Conservation (phyloP, 2,329 filamentous ascomycete species). For the Penicillium sp. region DNA sequence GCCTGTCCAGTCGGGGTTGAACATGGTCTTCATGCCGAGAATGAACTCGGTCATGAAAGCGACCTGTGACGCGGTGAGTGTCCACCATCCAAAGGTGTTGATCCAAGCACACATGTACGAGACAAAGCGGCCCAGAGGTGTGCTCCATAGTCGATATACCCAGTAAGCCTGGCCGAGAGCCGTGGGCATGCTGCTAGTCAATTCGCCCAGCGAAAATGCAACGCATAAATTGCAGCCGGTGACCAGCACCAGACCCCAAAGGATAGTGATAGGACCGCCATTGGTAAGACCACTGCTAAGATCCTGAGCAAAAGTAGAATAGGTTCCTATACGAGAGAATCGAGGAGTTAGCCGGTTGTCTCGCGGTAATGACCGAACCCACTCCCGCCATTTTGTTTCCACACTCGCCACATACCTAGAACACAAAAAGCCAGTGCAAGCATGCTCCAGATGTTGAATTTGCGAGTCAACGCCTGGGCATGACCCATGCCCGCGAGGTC, state of each 20-base stretch:
- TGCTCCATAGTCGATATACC: conserved; percentile 51
- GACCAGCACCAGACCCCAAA: conserved; percentile 61
- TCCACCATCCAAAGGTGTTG: conserved; percentile 64
- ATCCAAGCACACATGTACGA: conserved; percentile 65
- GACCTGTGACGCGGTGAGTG: conserved; percentile 58
- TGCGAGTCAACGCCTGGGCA: conserved; percentile 48
- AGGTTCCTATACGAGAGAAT: conserved; percentile 48
- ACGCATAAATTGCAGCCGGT: conserved; percentile 58
- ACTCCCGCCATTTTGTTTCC: not conserved
- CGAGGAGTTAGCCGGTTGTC: not conserved
- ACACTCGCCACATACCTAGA: conserved; percentile 40
- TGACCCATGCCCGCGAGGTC: conserved; percentile 50
- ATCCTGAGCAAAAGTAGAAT: conserved; percentile 61
- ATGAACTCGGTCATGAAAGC: conserved; percentile 64
- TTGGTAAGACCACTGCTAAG: conserved; percentile 57
- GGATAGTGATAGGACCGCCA: conserved; percentile 58
- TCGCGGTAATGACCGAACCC: not conserved
- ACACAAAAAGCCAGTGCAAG: conserved; percentile 61
- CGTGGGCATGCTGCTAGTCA: conserved; percentile 63
- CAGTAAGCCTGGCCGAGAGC: conserved; percentile 64
- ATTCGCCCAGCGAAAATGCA: conserved; percentile 59
- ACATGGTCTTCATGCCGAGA: conserved; percentile 61
- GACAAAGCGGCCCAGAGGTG: conserved; percentile 51
- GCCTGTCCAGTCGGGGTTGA: conserved; percentile 53
- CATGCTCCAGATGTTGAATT: conserved; percentile 62